Conservation (phyloP, 805 yeast species). For the Kodamaea fukazawae region DNA sequence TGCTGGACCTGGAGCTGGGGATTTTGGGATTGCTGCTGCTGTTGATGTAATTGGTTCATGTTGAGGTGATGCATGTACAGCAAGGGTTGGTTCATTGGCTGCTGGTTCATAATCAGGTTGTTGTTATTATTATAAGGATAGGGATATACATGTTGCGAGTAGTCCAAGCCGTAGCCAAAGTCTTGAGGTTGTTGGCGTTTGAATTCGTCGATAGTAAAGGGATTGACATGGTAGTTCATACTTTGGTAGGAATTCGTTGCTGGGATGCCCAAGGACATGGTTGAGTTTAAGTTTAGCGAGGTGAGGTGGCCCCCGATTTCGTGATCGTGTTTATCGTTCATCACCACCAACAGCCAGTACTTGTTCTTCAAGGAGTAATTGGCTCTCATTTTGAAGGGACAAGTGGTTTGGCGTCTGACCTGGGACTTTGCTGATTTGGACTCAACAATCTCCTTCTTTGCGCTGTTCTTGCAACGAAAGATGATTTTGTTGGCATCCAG, state of each 20-base stretch:
- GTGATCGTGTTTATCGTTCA: conserved; percentile 62
- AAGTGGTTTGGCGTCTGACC: conserved; percentile 30
- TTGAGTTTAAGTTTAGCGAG: not conserved
- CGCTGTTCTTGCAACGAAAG: conserved; percentile 53
- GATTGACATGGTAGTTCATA: no score
- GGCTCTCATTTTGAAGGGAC: conserved; percentile 67
- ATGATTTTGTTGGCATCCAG: conserved; percentile 60
- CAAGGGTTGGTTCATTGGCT: no score
- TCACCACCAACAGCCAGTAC: conserved; percentile 59
- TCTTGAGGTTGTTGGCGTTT: no score
- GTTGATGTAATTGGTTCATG: conserved; percentile 3
- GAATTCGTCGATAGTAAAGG: no score
- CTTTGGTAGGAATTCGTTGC: no score
- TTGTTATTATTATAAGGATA: no score
- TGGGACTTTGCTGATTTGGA: conserved; percentile 17
- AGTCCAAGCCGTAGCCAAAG: no score
- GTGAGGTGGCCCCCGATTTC: conserved; percentile 5
- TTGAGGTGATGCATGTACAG: not conserved
- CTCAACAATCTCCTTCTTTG: conserved; percentile 15
- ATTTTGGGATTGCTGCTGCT: not conserved
- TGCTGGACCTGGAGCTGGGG: conserved; percentile 1
- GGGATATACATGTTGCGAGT: no score
- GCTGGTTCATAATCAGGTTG: no score
- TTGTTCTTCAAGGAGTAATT: conserved; percentile 51
- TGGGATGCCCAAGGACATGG: no score